phyloP scores from a whole-genome alignment of 345 rosid species.

The Eucalyptus microcorys region DNA sequence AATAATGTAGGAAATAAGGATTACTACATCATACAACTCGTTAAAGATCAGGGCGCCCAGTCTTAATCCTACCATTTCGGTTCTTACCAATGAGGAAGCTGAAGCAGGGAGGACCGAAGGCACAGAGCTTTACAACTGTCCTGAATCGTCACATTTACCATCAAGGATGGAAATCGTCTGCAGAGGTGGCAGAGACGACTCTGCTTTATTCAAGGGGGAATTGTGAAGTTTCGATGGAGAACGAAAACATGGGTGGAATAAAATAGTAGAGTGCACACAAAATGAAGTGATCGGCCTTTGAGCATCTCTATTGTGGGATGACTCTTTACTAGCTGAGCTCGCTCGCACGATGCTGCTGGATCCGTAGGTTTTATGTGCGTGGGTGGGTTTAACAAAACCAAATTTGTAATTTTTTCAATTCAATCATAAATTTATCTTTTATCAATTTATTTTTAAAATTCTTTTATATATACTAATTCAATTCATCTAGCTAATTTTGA shows the following conservation, averaged over 20 bases:
- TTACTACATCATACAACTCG: neutral
- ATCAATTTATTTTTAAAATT: too few species aligned
- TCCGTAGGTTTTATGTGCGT: too few species aligned
- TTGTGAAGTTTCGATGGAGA: neutral
- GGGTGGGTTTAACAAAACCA: too few species aligned
- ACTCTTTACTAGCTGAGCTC: too few species aligned
- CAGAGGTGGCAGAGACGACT: neutral
- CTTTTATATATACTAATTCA: fast-evolving
- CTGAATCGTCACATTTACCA: neutral
- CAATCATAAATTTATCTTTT: too few species aligned
- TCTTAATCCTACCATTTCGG: neutral
- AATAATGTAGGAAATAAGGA: neutral
- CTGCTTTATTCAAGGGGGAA: neutral
- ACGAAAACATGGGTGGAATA: neutral
- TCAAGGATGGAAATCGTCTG: neutral
- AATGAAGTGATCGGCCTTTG: neutral
- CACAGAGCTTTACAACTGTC: too few species aligned
- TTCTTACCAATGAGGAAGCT: neutral
- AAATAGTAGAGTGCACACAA: neutral
- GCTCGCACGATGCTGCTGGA: too few species aligned
- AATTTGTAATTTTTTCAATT: too few species aligned
- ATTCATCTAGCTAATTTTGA: too few species aligned
- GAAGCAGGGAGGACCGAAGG: neutral
- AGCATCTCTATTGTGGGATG: neutral
- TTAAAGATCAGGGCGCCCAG: neutral